Conservation (phyloP, 2,329 filamentous ascomycete species). For the Delphinella strobiligena region DNA sequence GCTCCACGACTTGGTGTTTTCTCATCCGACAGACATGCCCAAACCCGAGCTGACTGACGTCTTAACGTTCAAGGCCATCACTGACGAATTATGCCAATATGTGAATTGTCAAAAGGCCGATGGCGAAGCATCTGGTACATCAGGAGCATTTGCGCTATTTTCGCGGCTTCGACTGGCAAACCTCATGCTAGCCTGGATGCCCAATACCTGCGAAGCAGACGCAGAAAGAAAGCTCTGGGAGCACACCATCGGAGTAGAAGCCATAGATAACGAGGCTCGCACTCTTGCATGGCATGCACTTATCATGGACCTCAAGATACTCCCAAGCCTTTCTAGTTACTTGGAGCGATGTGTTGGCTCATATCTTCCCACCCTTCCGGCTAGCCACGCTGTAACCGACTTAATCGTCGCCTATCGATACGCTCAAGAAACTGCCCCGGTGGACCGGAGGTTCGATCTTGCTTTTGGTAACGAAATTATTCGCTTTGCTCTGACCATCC, state of each 20-base stretch:
- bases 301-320: constrained; percentile 33
- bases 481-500: constrained; percentile 1
- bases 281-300: constrained; percentile 59
- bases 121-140: background rate
- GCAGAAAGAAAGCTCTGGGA: constrained; percentile 58
- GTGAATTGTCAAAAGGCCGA: background rate
- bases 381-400: constrained; percentile 33
- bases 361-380: constrained; percentile 46
- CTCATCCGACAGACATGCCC: too few species aligned
- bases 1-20: too few species aligned
- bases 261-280: constrained; percentile 48
- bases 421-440: background rate
- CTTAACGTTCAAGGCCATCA: background rate
- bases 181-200: background rate
- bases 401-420: background rate
- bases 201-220: background rate
- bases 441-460: background rate
- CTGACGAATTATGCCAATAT: background rate
- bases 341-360: constrained; percentile 39
- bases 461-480: background rate
- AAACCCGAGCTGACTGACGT: background rate
- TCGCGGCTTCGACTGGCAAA: background rate
- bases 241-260: constrained; percentile 54
- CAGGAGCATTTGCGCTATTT: background rate
- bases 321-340: constrained; percentile 16